Evolutionary conservation across 2,329 filamentous ascomycete species (phyloP).

Genomic region (Aspergillus costaricaensis): DNA sequence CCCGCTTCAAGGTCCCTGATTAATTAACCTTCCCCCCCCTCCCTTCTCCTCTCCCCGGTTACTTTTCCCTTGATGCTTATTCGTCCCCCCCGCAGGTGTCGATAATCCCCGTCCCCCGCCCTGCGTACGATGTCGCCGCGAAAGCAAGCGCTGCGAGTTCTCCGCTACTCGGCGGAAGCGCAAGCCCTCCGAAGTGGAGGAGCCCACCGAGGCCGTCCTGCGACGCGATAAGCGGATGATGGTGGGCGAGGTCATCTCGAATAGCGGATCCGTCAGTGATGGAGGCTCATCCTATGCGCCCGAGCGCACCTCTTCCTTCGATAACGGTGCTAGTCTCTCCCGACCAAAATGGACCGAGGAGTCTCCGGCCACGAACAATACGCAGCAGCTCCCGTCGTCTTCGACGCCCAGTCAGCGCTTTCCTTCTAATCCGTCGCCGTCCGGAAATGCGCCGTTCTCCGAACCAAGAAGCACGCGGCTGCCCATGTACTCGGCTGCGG

Average conservation of each 20-base stretch:
- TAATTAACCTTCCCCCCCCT: slow-evolving; percentile 4
- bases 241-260: slow-evolving; percentile 46
- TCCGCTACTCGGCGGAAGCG: slow-evolving; percentile 91
- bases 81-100: slow-evolving; percentile 54
- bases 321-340: slow-evolving; percentile 26
- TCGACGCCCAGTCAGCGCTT: slow-evolving; percentile 9
- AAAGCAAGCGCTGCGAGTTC: slow-evolving; percentile 97
- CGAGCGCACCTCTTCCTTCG: slow-evolving; percentile 26
- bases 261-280: slow-evolving; percentile 27
- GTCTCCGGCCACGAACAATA: not conserved
- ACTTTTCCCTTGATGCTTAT: slow-evolving; percentile 7
- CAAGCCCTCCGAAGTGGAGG: slow-evolving; percentile 61
- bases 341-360: slow-evolving; percentile 13
- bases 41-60: not conserved
- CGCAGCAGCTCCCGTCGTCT: not conserved
- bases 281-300: slow-evolving; percentile 29
- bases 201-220: slow-evolving; percentile 43
- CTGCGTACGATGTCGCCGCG: slow-evolving; percentile 87
- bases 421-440: not conserved
- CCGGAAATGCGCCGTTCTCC: slow-evolving; percentile 30
- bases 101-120: slow-evolving; percentile 93
- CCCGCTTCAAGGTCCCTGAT: not conserved
- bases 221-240: slow-evolving; percentile 56
- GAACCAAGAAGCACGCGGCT: slow-evolving; percentile 30
- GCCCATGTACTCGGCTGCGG: slow-evolving; percentile 28